phyloP scores from a whole-genome alignment of 805 yeast species.

The Yamadazyma insecticola region DNA sequence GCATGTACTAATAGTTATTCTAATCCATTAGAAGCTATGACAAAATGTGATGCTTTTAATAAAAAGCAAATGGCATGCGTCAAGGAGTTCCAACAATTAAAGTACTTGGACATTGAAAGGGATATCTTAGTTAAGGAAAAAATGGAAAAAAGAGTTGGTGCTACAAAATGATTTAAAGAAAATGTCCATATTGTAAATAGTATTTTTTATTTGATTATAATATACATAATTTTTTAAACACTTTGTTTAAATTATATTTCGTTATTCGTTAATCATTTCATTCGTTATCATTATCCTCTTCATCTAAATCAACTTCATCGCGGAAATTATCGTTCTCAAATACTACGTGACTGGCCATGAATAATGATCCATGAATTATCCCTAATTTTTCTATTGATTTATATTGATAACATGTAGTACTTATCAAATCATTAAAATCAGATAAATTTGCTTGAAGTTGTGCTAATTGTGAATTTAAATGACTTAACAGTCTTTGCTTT shows the following conservation, averaged over 20 bases:
- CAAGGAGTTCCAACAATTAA: conserved; percentile 51
- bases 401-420: conserved; percentile 49
- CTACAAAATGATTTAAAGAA: too few relatives aligned
- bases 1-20: conserved; percentile 56
- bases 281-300: too few relatives aligned
- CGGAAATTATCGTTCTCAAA: conserved; percentile 35
- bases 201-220: too few relatives aligned
- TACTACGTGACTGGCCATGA: conserved; percentile 40
- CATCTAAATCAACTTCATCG: too few relatives aligned
- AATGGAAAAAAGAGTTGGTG: conserved; percentile 15
- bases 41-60: conserved; percentile 57
- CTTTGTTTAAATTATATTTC: too few relatives aligned
- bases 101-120: conserved; percentile 65
- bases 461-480: conserved; percentile 22
- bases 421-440: conserved; percentile 48
- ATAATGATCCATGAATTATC: conserved; percentile 51
- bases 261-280: too few relatives aligned
- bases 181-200: too few relatives aligned
- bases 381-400: conserved; percentile 50
- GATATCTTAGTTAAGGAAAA: conserved; percentile 61
- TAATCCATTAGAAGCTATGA: conserved; percentile 62
- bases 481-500: conserved; percentile 35
- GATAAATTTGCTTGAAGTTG: conserved; percentile 51
- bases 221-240: too few relatives aligned
- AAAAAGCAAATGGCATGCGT: conserved; percentile 63